These are phyloP conservation scores for Citrus unshiu DNA, from an alignment of 345 rosid genomes.

Conservation along the genomic window DNA sequence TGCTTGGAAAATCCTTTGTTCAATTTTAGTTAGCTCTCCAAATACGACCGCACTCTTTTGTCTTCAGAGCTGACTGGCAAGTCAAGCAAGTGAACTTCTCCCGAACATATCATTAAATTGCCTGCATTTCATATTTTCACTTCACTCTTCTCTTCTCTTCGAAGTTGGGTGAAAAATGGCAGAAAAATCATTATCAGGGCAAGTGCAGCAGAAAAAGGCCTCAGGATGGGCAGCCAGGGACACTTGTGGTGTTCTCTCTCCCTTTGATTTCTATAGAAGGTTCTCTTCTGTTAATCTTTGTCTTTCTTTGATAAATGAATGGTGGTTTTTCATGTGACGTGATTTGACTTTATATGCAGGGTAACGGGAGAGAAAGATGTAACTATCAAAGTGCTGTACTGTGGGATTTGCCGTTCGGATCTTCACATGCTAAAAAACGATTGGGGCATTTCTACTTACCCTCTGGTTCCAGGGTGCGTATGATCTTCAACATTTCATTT, in stretches of 20 bases:
- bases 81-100: too few species aligned
- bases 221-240: slow-evolving; percentile 66
- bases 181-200: not conserved
- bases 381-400: slow-evolving; percentile 33
- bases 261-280: slow-evolving; percentile 61
- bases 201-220: slow-evolving; percentile 28
- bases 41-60: too few species aligned
- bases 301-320: not conserved
- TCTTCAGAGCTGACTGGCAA: too few species aligned
- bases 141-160: too few species aligned
- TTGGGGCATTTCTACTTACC: slow-evolving; percentile 42
- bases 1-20: too few species aligned
- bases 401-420: slow-evolving; percentile 61
- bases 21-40: too few species aligned
- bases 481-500: too few species aligned
- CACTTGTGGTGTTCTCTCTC: slow-evolving; percentile 55
- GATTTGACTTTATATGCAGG: slow-evolving; percentile 5
- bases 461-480: slow-evolving; percentile 52
- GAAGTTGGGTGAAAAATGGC: too few species aligned
- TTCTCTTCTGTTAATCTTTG: not conserved
- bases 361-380: slow-evolving; percentile 39
- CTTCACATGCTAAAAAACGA: slow-evolving; percentile 39
- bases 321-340: not conserved
- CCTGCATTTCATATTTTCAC: too few species aligned
- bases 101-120: too few species aligned